Base-by-base conservation (phyloP, 208 protist genomes). In the Trypanosoma congolense region DNA sequence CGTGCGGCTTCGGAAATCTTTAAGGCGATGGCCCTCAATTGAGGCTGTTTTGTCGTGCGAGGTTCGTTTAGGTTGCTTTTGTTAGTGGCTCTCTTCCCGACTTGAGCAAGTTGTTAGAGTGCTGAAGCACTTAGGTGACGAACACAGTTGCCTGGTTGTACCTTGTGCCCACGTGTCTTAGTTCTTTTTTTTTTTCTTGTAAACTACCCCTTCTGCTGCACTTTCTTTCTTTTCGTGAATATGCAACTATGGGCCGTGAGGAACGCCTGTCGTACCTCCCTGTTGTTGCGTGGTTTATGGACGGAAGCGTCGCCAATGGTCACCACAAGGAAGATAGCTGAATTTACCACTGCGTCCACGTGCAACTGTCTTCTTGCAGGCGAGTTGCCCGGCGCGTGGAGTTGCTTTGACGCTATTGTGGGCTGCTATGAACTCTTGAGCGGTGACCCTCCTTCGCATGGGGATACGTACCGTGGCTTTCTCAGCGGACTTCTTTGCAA, bases 291-390 rank as follows among this genome's bases (percentile, higher is more conserved):
- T 46, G 9, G 8, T 46, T 24, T 25, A 9, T 46, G 6, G 6
- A 6, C 10, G 8, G 21, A 6, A 46, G 42, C 42, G 30, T n/a
- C n/a, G n/a, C n/a, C n/a, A n/a, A 65, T 59, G 50, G 25, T 66
- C 9, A 49, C 24, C 4, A 30, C 38, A 6, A 5, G 52, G 38
- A 60, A 31, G 21, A 19, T 66, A 40, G 19, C 45, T 18, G 43
- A 58, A 16, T 19, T 54, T 9, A 21, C 24, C 26, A 10, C 63
- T 41, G n/a, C 35, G 14, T 48, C 76, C 26, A 80, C 85, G 41
- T 93, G 81, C 52, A 93, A 87, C 62, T 93, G 85, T 47, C 63
- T 93, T 47, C 73, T 93, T 41, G 1, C 61, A 31, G 28, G 24
- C 3, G 21, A 14, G 24, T 26, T 41, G 12, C 44, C 25, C 28